These are phyloP conservation scores for Phytophthora cajani DNA, from an alignment of 352 stramenopile genomes.

Conservation along the genomic window DNA sequence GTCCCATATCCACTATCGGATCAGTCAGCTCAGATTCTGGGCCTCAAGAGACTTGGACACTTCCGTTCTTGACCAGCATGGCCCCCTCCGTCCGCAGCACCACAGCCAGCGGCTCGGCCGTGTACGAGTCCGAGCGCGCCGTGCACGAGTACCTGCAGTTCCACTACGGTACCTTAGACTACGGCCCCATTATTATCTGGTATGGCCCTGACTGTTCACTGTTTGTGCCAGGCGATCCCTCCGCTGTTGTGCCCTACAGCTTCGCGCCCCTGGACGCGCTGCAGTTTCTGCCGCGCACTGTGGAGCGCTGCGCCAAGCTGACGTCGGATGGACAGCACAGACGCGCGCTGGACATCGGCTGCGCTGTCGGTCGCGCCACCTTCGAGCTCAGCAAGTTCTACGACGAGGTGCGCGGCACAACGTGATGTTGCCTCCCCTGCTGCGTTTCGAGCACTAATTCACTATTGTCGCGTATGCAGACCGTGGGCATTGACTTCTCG, in stretches of 20 bases:
- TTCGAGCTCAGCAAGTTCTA: slow-evolving; percentile 95
- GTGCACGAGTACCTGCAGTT: slow-evolving; percentile 93
- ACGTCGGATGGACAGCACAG: slow-evolving; percentile 55
- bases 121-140: slow-evolving; percentile 89
- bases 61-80: slow-evolving; percentile 17
- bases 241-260: slow-evolving; percentile 70
- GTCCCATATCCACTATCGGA: slow-evolving; percentile 11
- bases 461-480: slow-evolving; percentile 29
- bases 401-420: slow-evolving; percentile 67
- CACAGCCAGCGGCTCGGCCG: slow-evolving; percentile 83
- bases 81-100: slow-evolving; percentile 71
- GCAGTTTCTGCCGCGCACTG: slow-evolving; percentile 87
- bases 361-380: slow-evolving; percentile 92
- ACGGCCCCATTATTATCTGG: not conserved
- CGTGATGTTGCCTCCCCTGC: not conserved
- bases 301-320: slow-evolving; percentile 73
- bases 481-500: slow-evolving; percentile 95
- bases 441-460: not conserved
- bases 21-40: not conserved
- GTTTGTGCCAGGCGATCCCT: slow-evolving; percentile 53
- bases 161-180: slow-evolving; percentile 84
- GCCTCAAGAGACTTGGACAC: not conserved
- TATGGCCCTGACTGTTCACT: not conserved
- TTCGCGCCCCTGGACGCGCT: slow-evolving; percentile 84
- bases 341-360: slow-evolving; percentile 95